Conservation (phyloP, 1,284 basidiomycete genomes). For the Malassezia slooffiae region DNA sequence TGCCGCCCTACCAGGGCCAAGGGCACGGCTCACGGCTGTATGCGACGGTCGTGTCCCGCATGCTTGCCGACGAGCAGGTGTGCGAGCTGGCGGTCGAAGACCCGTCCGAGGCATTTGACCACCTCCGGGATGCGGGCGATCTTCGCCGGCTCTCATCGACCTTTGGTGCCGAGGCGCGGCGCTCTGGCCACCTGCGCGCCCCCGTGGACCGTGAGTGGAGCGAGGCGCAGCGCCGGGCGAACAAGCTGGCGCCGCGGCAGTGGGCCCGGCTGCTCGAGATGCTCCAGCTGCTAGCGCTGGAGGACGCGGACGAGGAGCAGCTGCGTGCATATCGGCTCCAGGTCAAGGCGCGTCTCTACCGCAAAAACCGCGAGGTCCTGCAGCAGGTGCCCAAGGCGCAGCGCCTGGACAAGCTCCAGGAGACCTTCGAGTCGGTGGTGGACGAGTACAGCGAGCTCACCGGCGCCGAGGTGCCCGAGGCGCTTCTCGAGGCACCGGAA, state of each 20-base stretch:
- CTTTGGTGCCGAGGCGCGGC: constrained; percentile 42
- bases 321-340: constrained; percentile 60
- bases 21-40: constrained; percentile 68
- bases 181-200: constrained; percentile 56
- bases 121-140: constrained; percentile 83
- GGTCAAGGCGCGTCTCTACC: constrained; percentile 69
- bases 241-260: constrained; percentile 90
- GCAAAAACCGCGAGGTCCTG: constrained; percentile 86
- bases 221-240: constrained; percentile 63
- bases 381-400: constrained; percentile 74
- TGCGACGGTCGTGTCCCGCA: constrained; percentile 68
- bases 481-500: constrained; percentile 19
- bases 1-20: constrained; percentile 77
- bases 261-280: constrained; percentile 85
- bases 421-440: constrained; percentile 77
- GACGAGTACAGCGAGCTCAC: constrained; percentile 78
- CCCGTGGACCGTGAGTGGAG: constrained; percentile 69
- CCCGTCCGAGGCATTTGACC: constrained; percentile 89
- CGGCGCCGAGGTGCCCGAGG: constrained; percentile 34
- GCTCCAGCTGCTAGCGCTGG: constrained; percentile 66
- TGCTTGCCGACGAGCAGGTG: constrained; percentile 58
- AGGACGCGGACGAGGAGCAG: constrained; percentile 55
- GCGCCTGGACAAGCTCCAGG: constrained; percentile 74
- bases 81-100: constrained; percentile 92
- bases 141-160: constrained; percentile 58